Base-by-base conservation (phyloP, 2,329 filamentous ascomycete genomes). In the Paramyrothecium roridum region DNA sequence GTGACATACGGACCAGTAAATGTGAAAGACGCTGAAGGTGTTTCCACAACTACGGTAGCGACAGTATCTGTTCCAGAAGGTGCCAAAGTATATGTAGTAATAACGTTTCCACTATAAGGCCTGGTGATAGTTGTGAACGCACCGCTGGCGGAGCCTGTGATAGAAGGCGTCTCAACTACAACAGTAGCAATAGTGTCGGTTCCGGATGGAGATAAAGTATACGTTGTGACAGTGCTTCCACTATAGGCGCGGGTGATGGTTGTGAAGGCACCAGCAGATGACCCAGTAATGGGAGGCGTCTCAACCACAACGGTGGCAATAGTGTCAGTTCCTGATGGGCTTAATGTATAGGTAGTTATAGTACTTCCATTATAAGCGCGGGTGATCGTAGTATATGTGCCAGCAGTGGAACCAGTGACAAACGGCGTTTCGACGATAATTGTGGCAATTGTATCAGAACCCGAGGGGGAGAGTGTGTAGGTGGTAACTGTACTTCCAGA, bases 1-100 rank as follows among this genome's bases (percentile, higher is more conserved):
- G 49, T 51, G n/a, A 33, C 33, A 22, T 51, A 51, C 6, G 49
- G 49, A 40, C 49, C 49, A 19, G 26, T 40, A 22, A 51, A 51
- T 11, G 26, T 30, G 26, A 30, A 30, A 10, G 26, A 30, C 10
- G 26, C 49, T 20, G 16, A 10, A 19, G 49, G 49, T 16, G 26
- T 51, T 21, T 51, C 23, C 2, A 51, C 19, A 40, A 51, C 11
- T 17, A 51, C 49, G 11, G 49, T 51, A 22, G 23, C 49, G 4
- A 22, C 20, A 20, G 12, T 20, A 20, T 51, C 49, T 3, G 26
- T 51, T 30, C 49, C 49, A 37, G 49, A n/a, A 16, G 49, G 49
- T 3, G 12, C 26, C 17, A 51, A 7, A 13, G 49, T 51, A 40
- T 34, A n/a, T 3, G 26, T n/a, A 19, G 23, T 20, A 16, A 19